Conservation (phyloP, 2,329 filamentous ascomycete genomes). For the Talaromyces piceae region DNA sequence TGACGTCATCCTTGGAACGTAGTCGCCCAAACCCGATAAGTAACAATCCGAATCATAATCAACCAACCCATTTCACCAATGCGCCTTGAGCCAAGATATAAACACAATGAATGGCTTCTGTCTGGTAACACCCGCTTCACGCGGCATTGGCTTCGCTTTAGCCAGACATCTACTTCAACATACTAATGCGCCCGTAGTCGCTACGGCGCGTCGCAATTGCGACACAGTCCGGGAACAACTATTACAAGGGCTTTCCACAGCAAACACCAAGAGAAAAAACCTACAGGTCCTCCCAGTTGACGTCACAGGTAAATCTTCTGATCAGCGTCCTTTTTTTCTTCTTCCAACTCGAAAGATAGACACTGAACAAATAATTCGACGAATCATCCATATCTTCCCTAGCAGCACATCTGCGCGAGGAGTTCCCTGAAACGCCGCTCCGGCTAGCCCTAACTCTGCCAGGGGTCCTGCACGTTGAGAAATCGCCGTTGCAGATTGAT, state of each 20-base stretch:
- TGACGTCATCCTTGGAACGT: background rate
- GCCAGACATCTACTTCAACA: conserved; percentile 51
- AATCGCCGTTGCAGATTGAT: conserved; percentile 58
- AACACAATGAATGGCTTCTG: background rate
- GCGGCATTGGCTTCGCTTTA: conserved; percentile 57
- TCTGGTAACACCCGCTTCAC: conserved; percentile 50
- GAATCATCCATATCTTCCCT: conserved; percentile 54
- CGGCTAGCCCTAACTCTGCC: conserved; percentile 64
- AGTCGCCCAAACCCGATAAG: background rate
- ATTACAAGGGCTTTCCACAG: conserved; percentile 32
- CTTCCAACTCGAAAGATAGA: background rate
- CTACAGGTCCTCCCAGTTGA: conserved; percentile 3
- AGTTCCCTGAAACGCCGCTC: conserved; percentile 53
- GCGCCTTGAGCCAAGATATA: too few relatives aligned
- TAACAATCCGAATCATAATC: background rate
- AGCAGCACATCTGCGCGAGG: conserved; percentile 46
- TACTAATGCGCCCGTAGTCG: conserved; percentile 51
- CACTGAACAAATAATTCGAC: conserved; percentile 34
- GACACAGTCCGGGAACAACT: conserved; percentile 43
- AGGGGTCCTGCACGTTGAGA: conserved; percentile 67
- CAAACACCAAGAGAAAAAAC: background rate
- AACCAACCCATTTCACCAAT: too few relatives aligned
- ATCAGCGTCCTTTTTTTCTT: background rate
- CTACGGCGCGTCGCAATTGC: conserved; percentile 51
- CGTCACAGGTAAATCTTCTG: conserved; percentile 3